Evolutionary conservation across 2,329 filamentous ascomycete species (phyloP).

Genomic region (Aspergillus sp.): DNA sequence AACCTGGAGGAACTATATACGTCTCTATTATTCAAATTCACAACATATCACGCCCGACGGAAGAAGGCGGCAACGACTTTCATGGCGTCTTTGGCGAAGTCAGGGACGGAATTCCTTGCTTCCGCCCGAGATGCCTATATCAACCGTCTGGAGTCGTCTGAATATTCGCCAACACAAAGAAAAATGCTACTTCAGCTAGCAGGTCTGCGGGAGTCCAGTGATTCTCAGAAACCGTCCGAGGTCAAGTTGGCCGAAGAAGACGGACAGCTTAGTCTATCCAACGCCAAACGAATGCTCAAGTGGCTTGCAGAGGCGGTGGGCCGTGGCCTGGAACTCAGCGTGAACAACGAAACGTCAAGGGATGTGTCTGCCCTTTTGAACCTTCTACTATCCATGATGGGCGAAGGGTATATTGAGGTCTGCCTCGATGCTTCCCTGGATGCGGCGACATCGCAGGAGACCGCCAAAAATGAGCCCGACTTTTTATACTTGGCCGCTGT

Average conservation of each 20-base stretch:
- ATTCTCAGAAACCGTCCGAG: conserved; percentile 64
- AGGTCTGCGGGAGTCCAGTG: conserved; percentile 62
- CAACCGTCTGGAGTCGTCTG: conserved; percentile 77
- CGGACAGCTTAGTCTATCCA: conserved; percentile 70
- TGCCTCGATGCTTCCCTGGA: conserved; percentile 64
- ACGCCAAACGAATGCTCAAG: conserved; percentile 94
- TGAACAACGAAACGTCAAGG: conserved; percentile 80
- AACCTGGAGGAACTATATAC: conserved; percentile 75
- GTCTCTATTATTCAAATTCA: conserved; percentile 91
- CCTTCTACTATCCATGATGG: conserved; percentile 78
- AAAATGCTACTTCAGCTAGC: conserved; percentile 84
- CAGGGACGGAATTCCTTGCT: conserved; percentile 78
- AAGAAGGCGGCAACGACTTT: conserved; percentile 88
- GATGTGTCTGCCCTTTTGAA: conserved; percentile 80
- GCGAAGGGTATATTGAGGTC: conserved; percentile 66
- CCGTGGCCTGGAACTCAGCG: conserved; percentile 80
- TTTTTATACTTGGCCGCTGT: conserved; percentile 72
- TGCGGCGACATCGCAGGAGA: conserved; percentile 66
- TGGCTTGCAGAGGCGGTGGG: conserved; percentile 96
- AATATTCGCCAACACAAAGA: conserved; percentile 80
- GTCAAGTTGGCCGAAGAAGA: conserved; percentile 89
- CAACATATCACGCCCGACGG: conserved; percentile 71
- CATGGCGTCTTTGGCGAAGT: conserved; percentile 83
- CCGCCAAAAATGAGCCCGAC: conserved; percentile 75
- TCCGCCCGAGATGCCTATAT: conserved; percentile 88